Base-by-base conservation (phyloP, 2,329 filamentous ascomycete species). In the Clarireedia homoeocarpa region DNA sequence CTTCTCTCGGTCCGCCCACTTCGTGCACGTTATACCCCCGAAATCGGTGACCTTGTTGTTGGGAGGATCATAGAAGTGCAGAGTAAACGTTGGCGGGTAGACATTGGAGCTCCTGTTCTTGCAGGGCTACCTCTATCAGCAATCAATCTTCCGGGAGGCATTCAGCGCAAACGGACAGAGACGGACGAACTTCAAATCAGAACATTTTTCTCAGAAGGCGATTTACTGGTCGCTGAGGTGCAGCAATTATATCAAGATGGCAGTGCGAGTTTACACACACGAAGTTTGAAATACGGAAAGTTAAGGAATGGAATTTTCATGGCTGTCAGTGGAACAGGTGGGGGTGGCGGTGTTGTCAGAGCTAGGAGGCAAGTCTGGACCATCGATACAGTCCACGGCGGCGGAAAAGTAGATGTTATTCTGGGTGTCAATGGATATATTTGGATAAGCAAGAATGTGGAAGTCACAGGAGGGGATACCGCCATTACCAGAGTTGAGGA, bases 151-250 rank as follows among this genome's bases (percentile, higher is more conserved):
- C 94, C 94, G 0, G 94, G 94, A 56, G 94, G 94, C 36, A 95
- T 96, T 62, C 77, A 96, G 66, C 83, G 94, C 57, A 88, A 92
- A 69, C 81, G 94, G 62, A 99, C 94, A 27, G 91, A 92, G 67
- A 95, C 94, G 15, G 94, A 99, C 71, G 94, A 97, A 75, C 79
- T 99, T 66, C 94, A 97, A 73, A 97, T 99, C 72, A 84, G 94
- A 51, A 89, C 85, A n/a, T 99, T 96, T 73, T 97, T 99, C 74
- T 85, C 87, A 54, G 94, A 99, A 72, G 94, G 94, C 12, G 94
- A 99, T 70, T 75, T 99, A 52, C 76, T 99, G 15, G 89, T 97
- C 17, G 94, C 94, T 1, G 94, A 99, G 74, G 94, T 99, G 54
- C 94, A 99, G 78, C 83, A 83, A 64, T 77, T 99, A 54, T 89